Base-by-base conservation (phyloP, 2,329 filamentous ascomycete genomes). In the Mycogone perniciosa region DNA sequence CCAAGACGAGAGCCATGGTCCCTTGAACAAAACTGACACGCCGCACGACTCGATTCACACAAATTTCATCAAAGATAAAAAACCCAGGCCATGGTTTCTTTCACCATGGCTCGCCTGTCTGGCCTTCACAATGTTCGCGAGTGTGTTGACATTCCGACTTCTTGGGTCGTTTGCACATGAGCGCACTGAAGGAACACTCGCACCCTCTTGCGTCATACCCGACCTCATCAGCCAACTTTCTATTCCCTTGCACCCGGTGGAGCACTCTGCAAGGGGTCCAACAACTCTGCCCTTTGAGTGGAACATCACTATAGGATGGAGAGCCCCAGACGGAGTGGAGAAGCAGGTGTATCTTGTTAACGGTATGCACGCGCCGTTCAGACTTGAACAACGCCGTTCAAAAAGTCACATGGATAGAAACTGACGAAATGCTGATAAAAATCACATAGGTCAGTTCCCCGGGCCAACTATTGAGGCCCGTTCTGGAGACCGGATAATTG, bases 381-480 rank as follows among this genome's bases (percentile, higher is more conserved):
- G 34, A 35, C 31, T 37, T 31, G 29, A 31, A 45, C 11, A 48
- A 20, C 33, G 33, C 11, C 33, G 33, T 7, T 13, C 31, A 8
- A 10, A 7, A 30, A 34, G 11, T 30, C 10, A 20, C 11, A 7
- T 41, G 7, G 42, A 20, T 20, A 20, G 20, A 35, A 35, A 35
- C 31, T 31, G 6, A 44, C 29, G 6, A 11, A 33, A 8, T 5
- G 39, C 26, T 41, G 8, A 37, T 55, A 5, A 26, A 20, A 8
- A 6, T 2, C 5, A n/a, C 2, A 27, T 20, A 61, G 67, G 65
- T 20, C 71, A 83, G 60, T 89, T 88, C 68, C 87, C 87, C 0
- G 76, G 86, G 2, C 86, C 86, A 10, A 69, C 84, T 37, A 80
- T 91, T 49, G 79, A 86, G 56, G 79, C 81, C 49, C 86, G 85